Conservation (phyloP, 2,329 filamentous ascomycete genomes). For the Trichoderma atrobrunneum region DNA sequence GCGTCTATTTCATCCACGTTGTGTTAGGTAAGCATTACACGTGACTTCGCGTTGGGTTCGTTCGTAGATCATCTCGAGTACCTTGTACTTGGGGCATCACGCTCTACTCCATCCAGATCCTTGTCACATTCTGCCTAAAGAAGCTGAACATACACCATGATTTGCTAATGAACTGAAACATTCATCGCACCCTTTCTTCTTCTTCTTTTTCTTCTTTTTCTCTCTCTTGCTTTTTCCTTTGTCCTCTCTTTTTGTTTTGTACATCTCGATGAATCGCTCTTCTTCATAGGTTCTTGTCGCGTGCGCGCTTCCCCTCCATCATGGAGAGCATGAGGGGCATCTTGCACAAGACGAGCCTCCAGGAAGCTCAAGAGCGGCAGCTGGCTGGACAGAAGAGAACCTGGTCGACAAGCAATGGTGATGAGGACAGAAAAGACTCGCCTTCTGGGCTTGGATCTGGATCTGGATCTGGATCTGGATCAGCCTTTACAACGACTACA, state of each 20-base stretch:
- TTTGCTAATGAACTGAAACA: neutral
- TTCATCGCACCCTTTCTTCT: neutral
- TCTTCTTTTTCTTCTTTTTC: neutral
- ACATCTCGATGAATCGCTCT: neutral
- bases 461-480: neutral
- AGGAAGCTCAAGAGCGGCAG: conserved; percentile 41
- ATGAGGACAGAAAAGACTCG: neutral
- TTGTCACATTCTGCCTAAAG: neutral
- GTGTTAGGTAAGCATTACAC: neutral
- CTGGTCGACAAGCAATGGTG: conserved; percentile 27
- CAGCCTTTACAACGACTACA: neutral
- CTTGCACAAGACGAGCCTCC: conserved; percentile 51
- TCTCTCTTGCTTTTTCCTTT: neutral
- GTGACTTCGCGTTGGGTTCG: neutral
- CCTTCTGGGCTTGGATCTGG: neutral
- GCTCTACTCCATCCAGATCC: neutral
- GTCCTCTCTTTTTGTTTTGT: neutral
- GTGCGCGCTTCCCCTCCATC: conserved; percentile 18
- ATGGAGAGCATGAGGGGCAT: conserved; percentile 43
- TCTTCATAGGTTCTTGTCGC: conserved; percentile 1
- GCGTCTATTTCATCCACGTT: neutral
- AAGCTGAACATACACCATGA: neutral
- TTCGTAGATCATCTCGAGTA: neutral
- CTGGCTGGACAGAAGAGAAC: conserved; percentile 50
- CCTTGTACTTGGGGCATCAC: neutral